phyloP scores from a whole-genome alignment of 2,329 filamentous ascomycete genomes.

The Aureobasidium sp. region DNA sequence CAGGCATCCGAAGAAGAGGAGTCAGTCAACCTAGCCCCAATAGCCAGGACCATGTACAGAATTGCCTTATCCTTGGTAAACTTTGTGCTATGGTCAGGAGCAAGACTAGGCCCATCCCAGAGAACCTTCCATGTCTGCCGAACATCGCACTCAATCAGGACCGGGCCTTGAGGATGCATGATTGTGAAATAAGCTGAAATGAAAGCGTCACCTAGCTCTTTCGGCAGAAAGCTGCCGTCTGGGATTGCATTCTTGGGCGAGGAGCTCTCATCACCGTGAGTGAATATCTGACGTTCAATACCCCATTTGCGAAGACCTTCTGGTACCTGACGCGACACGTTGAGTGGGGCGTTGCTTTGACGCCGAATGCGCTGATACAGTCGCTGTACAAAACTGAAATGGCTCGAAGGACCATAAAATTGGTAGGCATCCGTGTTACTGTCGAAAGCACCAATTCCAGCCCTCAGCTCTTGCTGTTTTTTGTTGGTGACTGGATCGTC shows the following conservation, averaged over 20 bases:
- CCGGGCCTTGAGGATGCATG: conserved; percentile 1
- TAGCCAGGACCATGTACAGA: conserved; percentile 8
- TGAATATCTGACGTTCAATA: conserved; percentile 9
- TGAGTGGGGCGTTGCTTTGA: neutral
- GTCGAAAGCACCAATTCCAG: conserved; percentile 11
- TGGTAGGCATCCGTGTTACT: conserved; percentile 4
- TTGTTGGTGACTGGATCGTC: neutral
- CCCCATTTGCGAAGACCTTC: conserved; percentile 11
- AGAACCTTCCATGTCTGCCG: neutral
- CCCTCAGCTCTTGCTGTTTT: conserved; percentile 11
- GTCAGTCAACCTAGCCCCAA: conserved; percentile 7
- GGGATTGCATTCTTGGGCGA: neutral
- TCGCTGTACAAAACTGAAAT: conserved; percentile 10
- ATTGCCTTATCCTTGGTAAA: conserved; percentile 1
- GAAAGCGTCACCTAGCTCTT: conserved; percentile 10
- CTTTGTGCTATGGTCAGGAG: neutral
- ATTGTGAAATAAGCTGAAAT: conserved; percentile 8
- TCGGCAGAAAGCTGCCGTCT: neutral
- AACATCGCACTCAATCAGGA: conserved; percentile 3
- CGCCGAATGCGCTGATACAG: conserved; percentile 6
- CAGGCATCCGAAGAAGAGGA: neutral
- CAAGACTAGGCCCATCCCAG: neutral
- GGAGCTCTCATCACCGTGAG: neutral
- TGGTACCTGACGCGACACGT: neutral
- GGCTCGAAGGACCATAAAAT: conserved; percentile 9